These are phyloP conservation scores for Neofusicoccum sp. DNA, from an alignment of 2,329 filamentous ascomycete genomes.

Conservation along the genomic window DNA sequence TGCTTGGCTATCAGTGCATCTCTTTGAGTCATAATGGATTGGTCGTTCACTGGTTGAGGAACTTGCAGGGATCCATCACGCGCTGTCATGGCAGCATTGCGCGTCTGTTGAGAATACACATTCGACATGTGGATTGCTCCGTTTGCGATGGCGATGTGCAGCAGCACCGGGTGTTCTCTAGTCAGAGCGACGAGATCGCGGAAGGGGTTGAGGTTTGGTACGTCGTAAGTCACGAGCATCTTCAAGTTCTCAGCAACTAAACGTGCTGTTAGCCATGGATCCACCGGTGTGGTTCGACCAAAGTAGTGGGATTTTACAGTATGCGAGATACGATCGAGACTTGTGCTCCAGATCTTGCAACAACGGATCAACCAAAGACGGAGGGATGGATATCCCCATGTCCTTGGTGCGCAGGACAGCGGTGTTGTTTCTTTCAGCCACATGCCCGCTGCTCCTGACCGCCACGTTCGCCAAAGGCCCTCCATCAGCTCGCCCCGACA, in stretches of 20 bases:
- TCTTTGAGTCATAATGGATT: constrained; percentile 26
- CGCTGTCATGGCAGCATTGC: not conserved
- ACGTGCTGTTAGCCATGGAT: not conserved
- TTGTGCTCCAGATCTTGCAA: constrained; percentile 1
- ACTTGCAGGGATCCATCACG: not conserved
- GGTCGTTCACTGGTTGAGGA: not conserved
- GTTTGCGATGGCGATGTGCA: constrained; percentile 51
- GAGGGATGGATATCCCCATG: not conserved
- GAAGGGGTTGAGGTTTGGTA: constrained; percentile 50
- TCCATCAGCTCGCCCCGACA: not conserved
- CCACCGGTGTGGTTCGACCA: no score
- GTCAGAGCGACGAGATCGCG: constrained; percentile 52
- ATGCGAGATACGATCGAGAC: constrained; percentile 1
- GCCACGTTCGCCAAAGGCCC: not conserved
- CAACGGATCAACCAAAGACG: constrained; percentile 5
- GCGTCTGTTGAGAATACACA: constrained; percentile 23
- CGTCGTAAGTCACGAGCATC: constrained; percentile 55
- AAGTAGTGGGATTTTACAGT: not conserved
- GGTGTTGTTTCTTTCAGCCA: not conserved
- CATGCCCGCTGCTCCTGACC: not conserved
- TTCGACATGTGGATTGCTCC: constrained; percentile 52
- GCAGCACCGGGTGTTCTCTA: constrained; percentile 47
- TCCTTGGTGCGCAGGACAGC: not conserved
- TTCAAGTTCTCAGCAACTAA: constrained; percentile 44
- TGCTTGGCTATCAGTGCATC: constrained; percentile 52